Evolutionary conservation across 192 early-diverging fungal genomes (phyloP).

Genomic region (Pilaira anomala): DNA sequence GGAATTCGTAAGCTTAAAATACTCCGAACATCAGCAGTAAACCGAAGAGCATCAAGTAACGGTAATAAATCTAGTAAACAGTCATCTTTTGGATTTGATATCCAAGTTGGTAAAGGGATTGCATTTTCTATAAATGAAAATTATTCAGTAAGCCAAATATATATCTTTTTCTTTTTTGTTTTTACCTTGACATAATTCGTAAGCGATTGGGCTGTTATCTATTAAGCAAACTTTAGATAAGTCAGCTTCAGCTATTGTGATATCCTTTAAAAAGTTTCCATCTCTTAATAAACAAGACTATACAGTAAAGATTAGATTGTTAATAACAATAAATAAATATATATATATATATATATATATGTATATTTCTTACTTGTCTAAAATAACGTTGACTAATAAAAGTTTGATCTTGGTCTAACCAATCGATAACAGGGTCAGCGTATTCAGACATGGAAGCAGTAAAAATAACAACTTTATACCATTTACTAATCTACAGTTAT

Average conservation of each 20-base stretch:
- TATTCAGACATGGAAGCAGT: constrained; percentile 91
- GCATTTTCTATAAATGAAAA: constrained; percentile 66
- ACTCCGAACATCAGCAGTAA: constrained; percentile 80
- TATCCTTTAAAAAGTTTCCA: constrained; percentile 77
- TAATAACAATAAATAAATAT: no score
- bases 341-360: no score
- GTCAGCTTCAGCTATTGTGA: constrained; percentile 61
- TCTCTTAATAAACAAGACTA: constrained; percentile 69
- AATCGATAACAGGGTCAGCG: constrained; percentile 96
- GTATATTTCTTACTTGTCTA: constrained; percentile 56
- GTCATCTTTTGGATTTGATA: constrained; percentile 73
- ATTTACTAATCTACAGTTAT: constrained; percentile 66
- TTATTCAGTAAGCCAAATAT: background rate
- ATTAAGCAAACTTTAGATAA: constrained; percentile 79
- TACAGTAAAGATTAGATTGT: background rate
- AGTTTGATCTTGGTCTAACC: constrained; percentile 69
- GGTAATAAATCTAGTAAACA: constrained; percentile 82
- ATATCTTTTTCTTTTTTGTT: background rate
- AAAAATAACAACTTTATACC: constrained; percentile 92
- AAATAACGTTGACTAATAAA: constrained; percentile 71
- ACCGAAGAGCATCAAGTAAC: constrained; percentile 84
- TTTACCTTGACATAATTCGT: constrained; percentile 69
- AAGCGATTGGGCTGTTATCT: constrained; percentile 79
- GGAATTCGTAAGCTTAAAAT: constrained; percentile 29
- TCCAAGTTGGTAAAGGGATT: constrained; percentile 86